A percentile compares a stretch with the other conserved stretches of the same genome.
Conservation (phyloP, 2,329 filamentous ascomycete species). For the Trichoderma cornu-damae region DNA sequence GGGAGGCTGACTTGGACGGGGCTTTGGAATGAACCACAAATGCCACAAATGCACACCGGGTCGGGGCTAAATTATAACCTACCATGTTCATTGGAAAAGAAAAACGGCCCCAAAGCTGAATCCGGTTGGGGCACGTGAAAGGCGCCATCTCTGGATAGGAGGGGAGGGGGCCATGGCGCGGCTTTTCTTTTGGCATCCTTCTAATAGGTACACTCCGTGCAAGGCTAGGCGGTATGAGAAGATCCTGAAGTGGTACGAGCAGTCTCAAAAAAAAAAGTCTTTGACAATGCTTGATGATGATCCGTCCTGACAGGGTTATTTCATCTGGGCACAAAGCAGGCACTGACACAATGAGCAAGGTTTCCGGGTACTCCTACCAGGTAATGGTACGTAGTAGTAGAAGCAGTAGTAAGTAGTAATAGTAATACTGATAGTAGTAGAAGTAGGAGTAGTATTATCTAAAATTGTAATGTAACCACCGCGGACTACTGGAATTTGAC, state of each 20-base stretch:
- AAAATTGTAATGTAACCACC: neutral
- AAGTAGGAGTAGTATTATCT: too few species aligned
- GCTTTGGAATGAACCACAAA: neutral
- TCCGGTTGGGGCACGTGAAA: neutral
- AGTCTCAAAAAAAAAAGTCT: too few species aligned
- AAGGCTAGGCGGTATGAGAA: too few species aligned
- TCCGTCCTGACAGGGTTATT: neutral
- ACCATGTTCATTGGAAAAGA: neutral
- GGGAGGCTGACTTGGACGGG: neutral
- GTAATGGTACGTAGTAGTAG: too few species aligned
- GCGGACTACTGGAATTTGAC: too few species aligned
- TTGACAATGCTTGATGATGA: too few species aligned
- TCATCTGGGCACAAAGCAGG: neutral
- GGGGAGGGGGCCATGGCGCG: too few species aligned
- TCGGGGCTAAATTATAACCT: neutral
- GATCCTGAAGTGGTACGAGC: neutral
- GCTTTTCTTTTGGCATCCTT: too few species aligned
- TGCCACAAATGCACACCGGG: neutral
- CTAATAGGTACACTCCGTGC: too few species aligned
- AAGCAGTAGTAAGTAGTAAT: too few species aligned
- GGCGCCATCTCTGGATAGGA: neutral
- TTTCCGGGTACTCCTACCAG: neutral
- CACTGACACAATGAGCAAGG: neutral
- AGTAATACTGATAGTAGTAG: too few species aligned
- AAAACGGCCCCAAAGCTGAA: neutral